Evolutionary conservation across 2,329 filamentous ascomycete species (phyloP), one percentile per base, ranked within the genome.

Genomic region (Didymella segeticola): DNA sequence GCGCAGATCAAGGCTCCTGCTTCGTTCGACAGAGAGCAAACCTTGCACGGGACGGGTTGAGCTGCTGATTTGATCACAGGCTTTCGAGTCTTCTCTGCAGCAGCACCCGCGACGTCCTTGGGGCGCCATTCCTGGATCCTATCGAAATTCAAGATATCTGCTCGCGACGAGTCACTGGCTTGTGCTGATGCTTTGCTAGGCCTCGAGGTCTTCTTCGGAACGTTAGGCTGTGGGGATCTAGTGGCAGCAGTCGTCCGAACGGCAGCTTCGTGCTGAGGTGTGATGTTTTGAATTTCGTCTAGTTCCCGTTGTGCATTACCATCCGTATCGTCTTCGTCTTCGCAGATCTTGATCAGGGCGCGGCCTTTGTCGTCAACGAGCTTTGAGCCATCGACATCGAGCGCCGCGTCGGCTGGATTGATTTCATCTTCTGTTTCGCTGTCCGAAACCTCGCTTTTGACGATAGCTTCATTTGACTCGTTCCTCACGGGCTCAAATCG

Each of bases 291-390:
- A 45, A 95, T 77, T 71, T 96, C 90, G 12, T 81, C 79, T 63
- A 91, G 77, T 73, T 96, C 89, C 25, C 82, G 80, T 37, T 42
- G 59, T 14, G 68, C 68, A 45, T 74, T 58, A 25, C 57, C 64
- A 23, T 73, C 80, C 2, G 70, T 66, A 20, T 74, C 69, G 53
- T 81, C 81, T 58, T 91, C 88, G 37, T 89, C 88, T 57, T 87
- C 88, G 68, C 91, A 95, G 1, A 95, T 85, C 63, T 85, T 89
- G 56, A 93, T 77, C 80, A 96, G 81, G 11, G 83, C 82, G 17
- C 82, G 80, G 2, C 72, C 90, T 47, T 88, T 83, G 8, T 79
- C 78, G 66, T 93, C 90, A 19, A 88, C 73, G 38, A 93, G 77
- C 55, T 78, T 82, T 46, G 79, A 82, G 1, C 89, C 88, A 62